Evolutionary conservation across 1,139 yeast species (phyloP), one percentile per base, ranked within the genome.

Genomic region (Pichia sp.): DNA sequence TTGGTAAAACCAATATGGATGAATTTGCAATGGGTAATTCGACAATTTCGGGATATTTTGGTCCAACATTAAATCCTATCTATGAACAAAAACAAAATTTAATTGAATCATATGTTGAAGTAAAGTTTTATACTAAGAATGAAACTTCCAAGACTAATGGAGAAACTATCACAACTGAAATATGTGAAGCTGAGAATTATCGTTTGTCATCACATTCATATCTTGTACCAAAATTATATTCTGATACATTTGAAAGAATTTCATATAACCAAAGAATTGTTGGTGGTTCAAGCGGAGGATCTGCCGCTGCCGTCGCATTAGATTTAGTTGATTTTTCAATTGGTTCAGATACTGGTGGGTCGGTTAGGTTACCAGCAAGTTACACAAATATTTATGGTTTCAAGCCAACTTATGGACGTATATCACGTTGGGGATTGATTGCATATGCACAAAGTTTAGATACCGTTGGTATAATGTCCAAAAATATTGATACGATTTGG

Each of bases 301-400:
- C 95, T 47, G 98, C 98, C 0, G 96, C 96, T 1, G 87, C 95
- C 0, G 96, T 91, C 1, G 84, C 91, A 1, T 79, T 84, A 0
- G 83, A 72, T 0, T 64, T 82, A 59, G 86, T 83, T 31, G 87
- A 85, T 62, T 83, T 84, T 55, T 77, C 88, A 1, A 68, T 95
- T 44, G 99, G 99, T 0, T 87, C 98, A 0, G 99, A 93, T 63
- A 93, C 99, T 0, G 99, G 99, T 5, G 99, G 99, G 0, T 89
- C 97, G 0, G 89, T 93, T 0, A 73, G 99, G 54, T 73, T 87
- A 27, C 99, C 99, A 0, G 95, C 96, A 1, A 83, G 96, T 27
- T 88, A 86, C 67, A 85, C 95, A 61, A 87, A 89, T 0, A 76
- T 86, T 0, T 71, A 80, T 45, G 99, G 99, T 0, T 90, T 87